Percentiles rank a stretch among this genome's conserved stretches.
Conservation (phyloP, 176 grass and related monocot genomes). For the Hordeum marinum region DNA sequence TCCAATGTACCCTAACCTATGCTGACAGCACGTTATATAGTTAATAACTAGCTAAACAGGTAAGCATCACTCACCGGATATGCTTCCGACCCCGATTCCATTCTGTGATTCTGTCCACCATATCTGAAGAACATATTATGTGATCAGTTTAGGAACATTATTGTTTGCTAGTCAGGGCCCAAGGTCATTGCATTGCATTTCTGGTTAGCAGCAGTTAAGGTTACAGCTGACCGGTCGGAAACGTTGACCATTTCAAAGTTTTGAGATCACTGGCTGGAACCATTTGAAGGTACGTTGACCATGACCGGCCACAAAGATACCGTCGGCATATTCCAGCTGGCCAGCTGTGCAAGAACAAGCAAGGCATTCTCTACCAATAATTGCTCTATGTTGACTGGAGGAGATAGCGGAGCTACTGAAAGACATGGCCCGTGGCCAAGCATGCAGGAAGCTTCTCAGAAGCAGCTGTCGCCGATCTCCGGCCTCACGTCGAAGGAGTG, state of each 20-base stretch:
- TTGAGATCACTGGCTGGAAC: neutral
- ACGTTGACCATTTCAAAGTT: neutral
- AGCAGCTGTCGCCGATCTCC: neutral
- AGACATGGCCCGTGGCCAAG: neutral
- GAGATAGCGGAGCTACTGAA: neutral
- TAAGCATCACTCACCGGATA: neutral
- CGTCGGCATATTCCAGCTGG: constrained; percentile 1
- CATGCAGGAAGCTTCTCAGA: neutral
- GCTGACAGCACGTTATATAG: neutral
- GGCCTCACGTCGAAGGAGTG: neutral
- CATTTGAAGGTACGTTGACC: neutral
- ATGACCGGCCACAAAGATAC: neutral
- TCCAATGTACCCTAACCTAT: neutral
- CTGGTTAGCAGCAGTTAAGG: neutral
- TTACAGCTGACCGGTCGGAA: neutral
- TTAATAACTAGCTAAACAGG: neutral
- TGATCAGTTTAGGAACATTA: no score
- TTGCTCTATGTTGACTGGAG: neutral
- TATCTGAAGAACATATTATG: no score
- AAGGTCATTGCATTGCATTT: neutral
- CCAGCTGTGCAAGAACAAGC: neutral
- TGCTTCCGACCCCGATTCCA: neutral
- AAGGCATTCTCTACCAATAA: neutral
- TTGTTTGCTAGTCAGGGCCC: no score
- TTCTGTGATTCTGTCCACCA: no score